Percentiles rank a stretch among this genome's conserved stretches.
Conservation (phyloP, 2,329 filamentous ascomycete genomes). For the Trichoderma aggressivum region DNA sequence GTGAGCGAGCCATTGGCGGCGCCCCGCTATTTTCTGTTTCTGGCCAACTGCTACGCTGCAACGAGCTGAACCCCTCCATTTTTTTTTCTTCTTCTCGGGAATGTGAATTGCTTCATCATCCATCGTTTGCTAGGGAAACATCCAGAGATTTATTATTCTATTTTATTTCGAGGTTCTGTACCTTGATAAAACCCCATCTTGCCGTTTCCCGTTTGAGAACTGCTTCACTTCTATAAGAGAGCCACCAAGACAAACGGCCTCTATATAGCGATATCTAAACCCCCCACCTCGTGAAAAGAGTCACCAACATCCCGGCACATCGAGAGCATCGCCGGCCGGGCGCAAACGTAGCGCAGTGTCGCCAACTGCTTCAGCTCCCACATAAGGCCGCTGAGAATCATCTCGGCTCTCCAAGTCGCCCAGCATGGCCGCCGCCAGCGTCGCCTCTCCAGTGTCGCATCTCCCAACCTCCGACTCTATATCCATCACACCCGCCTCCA, state of each 20-base stretch:
- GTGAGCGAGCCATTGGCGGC: not conserved
- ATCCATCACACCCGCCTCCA: not conserved
- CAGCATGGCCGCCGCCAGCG: slow-evolving; percentile 11
- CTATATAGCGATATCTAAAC: not conserved
- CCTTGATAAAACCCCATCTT: not conserved
- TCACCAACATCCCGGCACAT: not conserved
- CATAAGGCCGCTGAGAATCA: not conserved
- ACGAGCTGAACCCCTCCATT: slow-evolving; percentile 12
- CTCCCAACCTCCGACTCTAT: not conserved
- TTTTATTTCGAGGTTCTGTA: not conserved
- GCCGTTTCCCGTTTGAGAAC: not conserved
- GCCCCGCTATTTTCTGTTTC: slow-evolving; percentile 10
- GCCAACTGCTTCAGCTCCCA: not conserved
- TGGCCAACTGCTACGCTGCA: not conserved
- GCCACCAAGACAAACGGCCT: not conserved
- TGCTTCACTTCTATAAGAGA: not conserved
- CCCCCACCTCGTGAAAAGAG: not conserved
- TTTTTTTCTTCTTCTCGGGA: not conserved
- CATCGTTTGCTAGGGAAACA: not conserved
- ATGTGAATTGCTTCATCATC: not conserved
- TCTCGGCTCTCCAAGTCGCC: not conserved
- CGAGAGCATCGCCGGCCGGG: not conserved
- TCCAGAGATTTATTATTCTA: not conserved
- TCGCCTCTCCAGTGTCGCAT: not conserved
- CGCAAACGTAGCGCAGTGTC: not conserved